Base-by-base conservation (phyloP, 805 yeast genomes). In the Yarrowia osloensis region DNA sequence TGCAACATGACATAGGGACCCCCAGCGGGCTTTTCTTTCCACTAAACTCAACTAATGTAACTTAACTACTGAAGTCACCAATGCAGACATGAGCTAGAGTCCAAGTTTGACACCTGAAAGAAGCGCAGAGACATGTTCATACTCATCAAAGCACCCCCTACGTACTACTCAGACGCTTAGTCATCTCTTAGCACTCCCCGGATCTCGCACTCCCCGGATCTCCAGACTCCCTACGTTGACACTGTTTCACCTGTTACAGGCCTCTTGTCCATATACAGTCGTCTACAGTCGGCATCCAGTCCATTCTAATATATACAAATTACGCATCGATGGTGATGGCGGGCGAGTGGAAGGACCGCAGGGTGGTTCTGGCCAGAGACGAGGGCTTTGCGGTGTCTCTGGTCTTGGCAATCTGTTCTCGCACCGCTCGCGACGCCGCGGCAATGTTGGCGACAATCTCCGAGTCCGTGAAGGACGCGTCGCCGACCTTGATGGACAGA, bases 381-480 rank as follows among this genome's bases (percentile, higher is more conserved):
- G 59, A 47, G 22, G 67, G 67, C 61, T 63, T 63, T 19, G 57
- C 59, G 31, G 67, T 49, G 39, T 63, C 59, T 28, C 57, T 13
- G 37, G 67, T 63, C 61, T 63, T 63, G 2, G 67, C 46, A 22
- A 61, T 61, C 49, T 63, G 67, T 17, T 82, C 81, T 68, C 80
- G 80, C 49, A 91, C 80, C 11, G 91, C 88, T 39, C 82, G 80
- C 21, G 88, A 83, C 2, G 90, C 88, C 5, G 88, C 87, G 49
- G 84, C 78, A 65, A 92, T 81, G 76, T 93, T 93, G 68, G 84
- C 82, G 49, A 90, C 78, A 65, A 92, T 83, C 74, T 93, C 92
- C 68, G 82, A 81, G 76, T 93, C 97, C 22, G 88, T 79, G 80
- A 91, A 91, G 71, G 84, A 84, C 70, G 91, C 88, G 74, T 88